Evolutionary conservation across 139 green algal genomes (phyloP), one percentile per base, ranked within the genome.

Genomic region (Spirogloea muscicola): DNA sequence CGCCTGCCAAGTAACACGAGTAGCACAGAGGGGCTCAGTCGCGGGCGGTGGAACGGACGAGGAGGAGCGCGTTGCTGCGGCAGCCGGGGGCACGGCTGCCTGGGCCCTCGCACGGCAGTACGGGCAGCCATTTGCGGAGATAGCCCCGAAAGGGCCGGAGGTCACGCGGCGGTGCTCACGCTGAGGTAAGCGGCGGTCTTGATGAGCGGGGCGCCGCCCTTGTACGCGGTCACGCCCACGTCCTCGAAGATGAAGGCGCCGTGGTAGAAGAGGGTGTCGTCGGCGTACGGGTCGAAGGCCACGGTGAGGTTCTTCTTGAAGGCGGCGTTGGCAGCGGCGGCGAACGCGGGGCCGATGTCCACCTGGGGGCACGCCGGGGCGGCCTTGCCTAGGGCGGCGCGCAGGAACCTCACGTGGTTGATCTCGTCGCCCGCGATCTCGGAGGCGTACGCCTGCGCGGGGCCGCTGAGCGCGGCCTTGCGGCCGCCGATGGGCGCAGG

Each of bases 161-260:
- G n/a, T n/a, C n/a, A n/a, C n/a, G n/a, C n/a, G n/a, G n/a, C n/a
- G n/a, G n/a, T n/a, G n/a, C 57, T 58, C 57, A 69, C 60, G 6
- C 18, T 29, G 6, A 69, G 7, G 40, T 69, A 69, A 49, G 60
- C 60, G 21, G 13, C 5, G 40, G 13, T 69, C 18, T 58, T 49
- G 9, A 69, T 55, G 40, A 59, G 18, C 21, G 60, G 13, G 9
- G 13, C 9, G 33, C 25, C 60, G 10, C 60, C 60, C 29, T 58
- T 9, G 77, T 69, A 69, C 10, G 64, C 64, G n/a, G 40, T 64
- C 41, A 73, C 64, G 33, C 64, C 64, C 18, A 73, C 64, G 43
- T 73, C 64, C 64, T 73, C 64, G 36, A 73, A 73, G 49, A 66
- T 73, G 49, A 68, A 73, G 46, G 64, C 46, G 10, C 10, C 64